Base-by-base conservation (phyloP, 164 flowering plant genomes). In the Saururus chinensis region DNA sequence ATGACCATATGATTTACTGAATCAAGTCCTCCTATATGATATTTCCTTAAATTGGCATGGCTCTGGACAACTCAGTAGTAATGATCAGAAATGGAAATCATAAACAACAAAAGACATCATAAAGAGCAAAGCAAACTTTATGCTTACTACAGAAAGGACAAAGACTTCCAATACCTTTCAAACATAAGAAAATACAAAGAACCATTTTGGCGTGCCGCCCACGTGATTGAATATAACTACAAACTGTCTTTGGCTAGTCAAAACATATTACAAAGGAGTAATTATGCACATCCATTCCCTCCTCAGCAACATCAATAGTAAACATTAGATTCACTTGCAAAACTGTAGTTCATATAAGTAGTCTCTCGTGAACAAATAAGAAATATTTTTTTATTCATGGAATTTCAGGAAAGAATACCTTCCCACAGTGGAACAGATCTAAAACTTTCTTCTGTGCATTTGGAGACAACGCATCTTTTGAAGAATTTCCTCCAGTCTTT, bases 301-400 rank as follows among this genome's bases (percentile, higher is more conserved):
- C 96, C 74, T 89, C 95, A 60, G 89, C 79, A 53, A 86, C 92
- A 73, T 89, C 96, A 60, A 95, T 92, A n/a, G 91, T 57, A 72
- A 92, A 87, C 64, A 92, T 63, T 37, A 92, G 70, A 69, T 89
- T 89, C 60, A 92, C 84, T 96, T 89, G 64, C 49, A 66, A 19
- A 53, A 25, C 0, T 54, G 12, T 55, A 4, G 14, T 23, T 23
- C 35, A 17, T 16, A 17, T 6, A 24, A 55, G 3, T 55, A 10
- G 17, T 17, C 14, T 45, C 4, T 45, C 0, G 14, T 0, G 11
- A 45, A 12, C 16, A 12, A 45, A 0, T 45, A 45, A 45, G 14
- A 45, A 45, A 45, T 12, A 45, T 12, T 17, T 45, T 45, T 12
- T 45, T 12, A 45, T 13, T 45, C 2, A 12, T 45, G 49, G 17